These are phyloP conservation scores for Pseudogymnoascus sp. DNA, from an alignment of 2,329 filamentous ascomycete species.

Conservation along the genomic window DNA sequence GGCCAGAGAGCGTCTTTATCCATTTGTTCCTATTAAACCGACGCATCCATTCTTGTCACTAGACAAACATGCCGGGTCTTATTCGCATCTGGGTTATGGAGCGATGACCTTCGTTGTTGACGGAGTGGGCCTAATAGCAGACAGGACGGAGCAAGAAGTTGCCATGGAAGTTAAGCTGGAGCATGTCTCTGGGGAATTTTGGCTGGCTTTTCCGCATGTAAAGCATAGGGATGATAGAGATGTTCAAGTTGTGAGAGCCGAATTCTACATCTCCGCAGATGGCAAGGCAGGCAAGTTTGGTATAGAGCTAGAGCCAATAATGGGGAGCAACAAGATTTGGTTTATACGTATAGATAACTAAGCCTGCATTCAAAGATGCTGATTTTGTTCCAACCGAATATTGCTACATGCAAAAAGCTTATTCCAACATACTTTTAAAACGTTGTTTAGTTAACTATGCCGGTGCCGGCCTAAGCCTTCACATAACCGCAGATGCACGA, in stretches of 20 bases:
- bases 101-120: neutral
- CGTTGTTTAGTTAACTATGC: neutral
- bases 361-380: too few species aligned
- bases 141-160: constrained; percentile 12
- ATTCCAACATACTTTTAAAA: neutral
- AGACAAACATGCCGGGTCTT: constrained; percentile 34
- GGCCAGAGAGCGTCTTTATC: constrained; percentile 28
- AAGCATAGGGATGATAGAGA: constrained; percentile 12
- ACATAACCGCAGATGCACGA: neutral
- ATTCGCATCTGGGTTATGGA: constrained; percentile 28
- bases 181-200: constrained; percentile 27
- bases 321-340: constrained; percentile 16
- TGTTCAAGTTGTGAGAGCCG: constrained; percentile 18
- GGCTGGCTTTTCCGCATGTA: constrained; percentile 19
- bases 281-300: constrained; percentile 20
- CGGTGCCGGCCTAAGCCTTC: neutral
- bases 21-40: constrained; percentile 30
- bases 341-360: neutral
- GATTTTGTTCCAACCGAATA: too few species aligned
- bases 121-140: constrained; percentile 4
- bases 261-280: constrained; percentile 22
- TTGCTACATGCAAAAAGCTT: neutral
- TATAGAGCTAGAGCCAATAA: constrained; percentile 18
- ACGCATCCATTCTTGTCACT: constrained; percentile 32
- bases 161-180: constrained; percentile 17